Base-by-base conservation (phyloP, 2,329 filamentous ascomycete genomes). In the Neonectria magnoliae region DNA sequence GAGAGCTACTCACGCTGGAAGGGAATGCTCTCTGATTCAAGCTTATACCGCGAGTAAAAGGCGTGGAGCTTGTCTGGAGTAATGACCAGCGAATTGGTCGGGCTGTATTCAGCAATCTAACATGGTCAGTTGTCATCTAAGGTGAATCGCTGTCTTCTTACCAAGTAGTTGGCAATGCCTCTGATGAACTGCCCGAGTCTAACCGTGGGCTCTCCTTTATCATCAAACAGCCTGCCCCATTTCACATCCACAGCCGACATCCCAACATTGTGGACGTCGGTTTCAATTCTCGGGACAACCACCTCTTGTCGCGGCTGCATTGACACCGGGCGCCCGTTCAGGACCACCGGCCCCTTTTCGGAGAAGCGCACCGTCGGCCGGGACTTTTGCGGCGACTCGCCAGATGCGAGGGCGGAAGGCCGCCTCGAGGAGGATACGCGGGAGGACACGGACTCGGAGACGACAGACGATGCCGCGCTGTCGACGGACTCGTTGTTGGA, bases 171-270 rank as follows among this genome's bases (percentile, higher is more conserved):
- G 13, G 92, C 93, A 61, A 97, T 82, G 0, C 92, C 92, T 60
- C 89, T 84, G 53, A 97, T 80, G 42, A 96, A 89, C 68, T 94
- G 87, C 0, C 87, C 87, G 16, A 95, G 83, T 56, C 92, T 84
- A 52, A 83, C 78, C 0, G 93, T 94, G 1, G 92, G 88, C 60
- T 86, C 84, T 0, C 90, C 91, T 29, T 89, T 83, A 3, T 83
- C 81, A 51, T 91, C 88, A 74, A 97, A 97, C 3, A 97, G 77
- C 10, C 83, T 83, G 6, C 92, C 91, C 93, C 93, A 97, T 74
- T 90, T 90, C 74, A 86, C 87, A 75, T 94, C 92, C 29, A 91
- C 78, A 2, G 87, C 86, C 1, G 74, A 77, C 10, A 73, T 42
- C 10, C 51, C 42, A 9, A 64, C 59, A 0, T 41, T 62, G 2